Evolutionary conservation across 2,329 filamentous ascomycete genomes (phyloP), one percentile per base, ranked within the genome.

Genomic region (Arthrobotrys megalospora): DNA sequence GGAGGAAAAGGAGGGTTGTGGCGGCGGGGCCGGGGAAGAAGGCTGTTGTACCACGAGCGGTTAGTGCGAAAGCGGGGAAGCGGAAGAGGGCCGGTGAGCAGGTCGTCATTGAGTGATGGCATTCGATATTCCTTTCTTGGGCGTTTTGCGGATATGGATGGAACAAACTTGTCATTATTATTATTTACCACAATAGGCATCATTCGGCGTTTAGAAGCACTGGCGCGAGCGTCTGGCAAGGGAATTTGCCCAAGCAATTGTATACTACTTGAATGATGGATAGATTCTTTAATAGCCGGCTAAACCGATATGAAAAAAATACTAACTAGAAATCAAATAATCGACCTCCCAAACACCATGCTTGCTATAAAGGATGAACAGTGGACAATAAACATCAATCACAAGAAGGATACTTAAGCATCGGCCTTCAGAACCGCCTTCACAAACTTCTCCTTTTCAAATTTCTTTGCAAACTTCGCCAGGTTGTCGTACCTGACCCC

Each of bases 381-480:
- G 48, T 32, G 19, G 3, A 48, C 16, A 63, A 53, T 34, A 19
- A 50, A 50, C 8, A 28, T 14, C 7, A 21, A 28, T 14, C 7
- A 21, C 53, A 4, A 43, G 2, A 36, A 47, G n/a, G 53, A 45
- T n/a, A n/a, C 10, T 24, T 28, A 68, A 5, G 48, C 36, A 24
- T 55, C 62, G 10, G 55, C 16, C 32, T 63, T 72, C 6, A 71
- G 21, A 34, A 63, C 67, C 6, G 62, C 24, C 47, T 72, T 78
- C 14, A 72, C 75, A 43, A 50, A 50, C 63, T 72, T 72, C 41
- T 78, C 67, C 55, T 78, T 78, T 62, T 78, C 75, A 34, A 78
- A 70, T 45, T 43, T 50, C 52, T 78, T 78, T 10, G 48, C 62
- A 55, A 78, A 78, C 62, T 52, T 72, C 11, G 38, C 32, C 50